Evolutionary conservation across 768 basidiomycete species (phyloP), one percentile per base, ranked within the genome.

Genomic region (Termitomyces sp.): DNA sequence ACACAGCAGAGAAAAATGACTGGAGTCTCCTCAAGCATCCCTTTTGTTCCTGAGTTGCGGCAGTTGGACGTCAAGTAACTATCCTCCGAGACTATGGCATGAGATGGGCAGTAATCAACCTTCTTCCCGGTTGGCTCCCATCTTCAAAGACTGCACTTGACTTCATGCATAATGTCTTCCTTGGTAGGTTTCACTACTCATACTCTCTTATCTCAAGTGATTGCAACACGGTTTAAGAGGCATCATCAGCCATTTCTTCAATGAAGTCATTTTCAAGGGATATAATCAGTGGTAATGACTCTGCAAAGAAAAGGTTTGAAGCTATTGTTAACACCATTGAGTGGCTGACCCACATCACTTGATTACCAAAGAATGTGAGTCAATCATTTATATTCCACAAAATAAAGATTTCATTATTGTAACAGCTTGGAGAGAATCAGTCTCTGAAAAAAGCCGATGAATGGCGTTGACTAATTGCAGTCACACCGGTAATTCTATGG

Each of bases 381-480:
- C 29, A 3, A 29, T 29, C 9, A 29, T 4, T 29, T 29, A 29
- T 29, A 29, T 3, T 29, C 29, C 29, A 29, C 9, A 9, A 4
- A 4, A 29, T 29, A 29, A 29, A 29, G 29, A 3, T 3, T 9
- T 4, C 9, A 29, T 29, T 4, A 39, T 25, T 39, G 18, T 13
- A 41, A 29, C 35, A 71, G 70, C 58, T 71, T 6, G 68, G 67
- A 6, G 63, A 65, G 41, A 70, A 70, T 50, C 69, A 70, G 46
- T 68, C 64, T 0, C 53, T 71, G 1, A 64, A 69, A 42, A 70
- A 70, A 44, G 69, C 68, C 18, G 67, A 72, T 59, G 58, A 72
- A 47, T 72, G 69, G 70, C 57, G 62, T 0, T 52, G 58, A 6
- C 46, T 70, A 4, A 31, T 66, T 11, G 65, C 63, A 7, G n/a